Base-by-base conservation (phyloP, 352 stramenopile genomes). In the Phytophthora tentaculata region DNA sequence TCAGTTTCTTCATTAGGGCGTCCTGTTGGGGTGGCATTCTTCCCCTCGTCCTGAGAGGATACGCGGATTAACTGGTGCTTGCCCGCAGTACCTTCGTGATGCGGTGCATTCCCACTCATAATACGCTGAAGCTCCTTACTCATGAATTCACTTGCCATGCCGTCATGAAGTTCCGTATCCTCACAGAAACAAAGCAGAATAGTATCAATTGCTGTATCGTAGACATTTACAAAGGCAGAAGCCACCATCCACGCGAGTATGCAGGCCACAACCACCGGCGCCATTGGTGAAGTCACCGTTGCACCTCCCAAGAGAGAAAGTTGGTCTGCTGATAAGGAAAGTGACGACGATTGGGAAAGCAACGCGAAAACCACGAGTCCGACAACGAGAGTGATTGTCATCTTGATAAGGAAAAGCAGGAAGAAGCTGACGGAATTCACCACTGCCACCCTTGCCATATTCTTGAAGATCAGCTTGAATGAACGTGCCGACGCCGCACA, bases 171-270 rank as follows among this genome's bases (percentile, higher is more conserved):
- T 22, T 81, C 74, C 5, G 77, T 85, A 71, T 99, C 97, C 13
- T 98, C 96, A 51, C 98, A 97, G 59, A 99, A 99, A 73, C 96
- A 99, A 48, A 99, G 83, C 45, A 99, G 77, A 17, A 99, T 98
- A 9, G 95, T 98, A 57, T 97, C 89, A 56, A 99, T 98, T 14
- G 88, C 88, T 32, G 97, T 93, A 49, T 97, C 92, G 74, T 98
- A 99, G 14, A 98, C 88, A 51, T 95, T 90, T 48, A 97, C 90
- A 69, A 99, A 99, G 2, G 83, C 69, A 8, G 83, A 92, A 12
- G 77, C 69, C n/a, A 92, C 80, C 67, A 99, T 97, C 81, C 94
- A 99, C 17, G 94, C 84, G 26, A 94, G 70, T 6, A 92, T 59
- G 9, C 75, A 85, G 0, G 86, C 41, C 23, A 98, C 79, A 9